Conservation (phyloP, 768 basidiomycete genomes). For the Cystoderma amianthinum region DNA sequence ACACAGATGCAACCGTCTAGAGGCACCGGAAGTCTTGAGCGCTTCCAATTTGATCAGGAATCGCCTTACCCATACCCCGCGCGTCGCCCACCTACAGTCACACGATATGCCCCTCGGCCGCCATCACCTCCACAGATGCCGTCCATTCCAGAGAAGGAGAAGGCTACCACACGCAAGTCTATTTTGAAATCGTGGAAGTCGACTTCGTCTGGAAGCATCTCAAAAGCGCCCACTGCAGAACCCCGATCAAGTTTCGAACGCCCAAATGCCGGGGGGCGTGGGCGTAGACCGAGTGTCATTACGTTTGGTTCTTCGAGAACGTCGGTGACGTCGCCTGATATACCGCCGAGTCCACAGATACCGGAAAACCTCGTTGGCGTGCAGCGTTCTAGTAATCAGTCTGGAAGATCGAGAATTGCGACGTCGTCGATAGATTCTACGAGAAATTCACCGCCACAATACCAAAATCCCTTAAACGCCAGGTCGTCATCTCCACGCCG, state of each 20-base stretch:
- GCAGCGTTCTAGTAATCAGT: slow-evolving; percentile 20
- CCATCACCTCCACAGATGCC: slow-evolving; percentile 21
- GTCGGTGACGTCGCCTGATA: slow-evolving; percentile 31
- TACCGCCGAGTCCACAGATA: slow-evolving; percentile 60
- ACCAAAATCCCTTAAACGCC: slow-evolving; percentile 13
- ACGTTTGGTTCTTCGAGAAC: slow-evolving; percentile 32
- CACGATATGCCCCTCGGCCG: slow-evolving; percentile 20
- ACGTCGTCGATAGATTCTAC: slow-evolving; percentile 26
- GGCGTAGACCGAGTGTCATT: slow-evolving; percentile 41
- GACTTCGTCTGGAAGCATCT: slow-evolving; percentile 20
- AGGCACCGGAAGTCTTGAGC: slow-evolving; percentile 27
- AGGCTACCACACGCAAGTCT: slow-evolving; percentile 51
- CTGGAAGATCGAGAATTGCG: slow-evolving; percentile 22
- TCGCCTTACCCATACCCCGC: slow-evolving; percentile 55
- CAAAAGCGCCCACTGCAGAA: slow-evolving; percentile 12
- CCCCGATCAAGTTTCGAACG: slow-evolving; percentile 32
- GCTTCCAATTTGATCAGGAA: slow-evolving; percentile 68
- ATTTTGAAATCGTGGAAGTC: slow-evolving; percentile 62
- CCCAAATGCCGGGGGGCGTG: slow-evolving; percentile 17
- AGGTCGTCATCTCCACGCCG: slow-evolving; percentile 23
- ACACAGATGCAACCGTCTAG: slow-evolving; percentile 31
- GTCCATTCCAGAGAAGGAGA: slow-evolving; percentile 34
- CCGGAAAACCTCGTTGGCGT: slow-evolving; percentile 38
- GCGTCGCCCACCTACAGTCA: slow-evolving; percentile 19
- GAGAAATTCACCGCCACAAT: slow-evolving; percentile 19